Base-by-base conservation (phyloP, 2,329 filamentous ascomycete species). In the Aspergillus fumigatiaffinis region DNA sequence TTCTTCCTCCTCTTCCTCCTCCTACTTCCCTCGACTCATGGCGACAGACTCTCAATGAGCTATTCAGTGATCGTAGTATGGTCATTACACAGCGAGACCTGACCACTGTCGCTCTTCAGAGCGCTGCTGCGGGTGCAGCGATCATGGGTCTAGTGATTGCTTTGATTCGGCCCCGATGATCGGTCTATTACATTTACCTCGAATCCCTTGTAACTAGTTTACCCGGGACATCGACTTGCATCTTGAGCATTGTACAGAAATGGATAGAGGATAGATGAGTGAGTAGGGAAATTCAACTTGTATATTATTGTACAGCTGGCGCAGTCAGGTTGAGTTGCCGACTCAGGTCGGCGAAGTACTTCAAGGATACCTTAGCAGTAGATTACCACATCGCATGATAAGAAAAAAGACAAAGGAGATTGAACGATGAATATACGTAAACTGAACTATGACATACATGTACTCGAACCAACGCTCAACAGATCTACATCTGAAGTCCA, bases 91-190 rank as follows among this genome's bases (percentile, higher is more conserved):
- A 90, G 79, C 82, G 84, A 53, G 89, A 92, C 66, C 76, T 88
- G 32, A 90, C 89, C 2, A 73, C 87, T n/a, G 77, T 90, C 63
- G 87, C 84, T 51, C 74, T 91, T 38, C 84, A 92, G 73, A 84
- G 88, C 54, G 85, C 83, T 7, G 80, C 84, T 28, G 82, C 84
- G 0, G 89, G 89, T n/a, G 88, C 86, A 10, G 79, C 81, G 0
- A 63, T 89, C 17, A 82, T 82, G 53, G 82, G 81, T 38, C 72
- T 78, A 50, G 48, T 83, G 42, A 65, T 88, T 53, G 79, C 80
- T 4, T 62, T 86, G 46, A 67, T 84, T 47, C 62, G 82, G 23
- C 70, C 79, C 50, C 73, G 79, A 57, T 79, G 61, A 68, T 44
- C 49, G 58, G 32, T 44, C 50, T 23, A 47, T 59, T 56, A 51